These are phyloP conservation scores for Trichoderma koningii DNA, from an alignment of 2,329 filamentous ascomycete species.

Conservation along the genomic window DNA sequence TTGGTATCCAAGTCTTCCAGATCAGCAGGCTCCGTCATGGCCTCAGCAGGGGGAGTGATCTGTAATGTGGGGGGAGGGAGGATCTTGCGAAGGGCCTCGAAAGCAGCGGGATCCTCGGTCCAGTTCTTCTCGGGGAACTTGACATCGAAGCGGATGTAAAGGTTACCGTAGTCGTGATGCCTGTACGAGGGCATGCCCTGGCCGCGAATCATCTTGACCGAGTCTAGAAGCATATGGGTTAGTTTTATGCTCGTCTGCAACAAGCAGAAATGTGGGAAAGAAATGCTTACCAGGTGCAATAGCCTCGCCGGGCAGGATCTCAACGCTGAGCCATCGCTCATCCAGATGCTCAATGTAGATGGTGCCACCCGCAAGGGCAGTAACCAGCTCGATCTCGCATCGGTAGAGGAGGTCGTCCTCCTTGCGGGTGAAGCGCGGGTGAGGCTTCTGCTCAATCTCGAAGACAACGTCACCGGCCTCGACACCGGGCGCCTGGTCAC, in stretches of 20 bases:
- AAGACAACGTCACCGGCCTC: conserved; percentile 96
- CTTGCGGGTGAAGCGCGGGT: conserved; percentile 89
- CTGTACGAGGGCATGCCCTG: conserved; percentile 97
- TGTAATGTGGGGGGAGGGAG: conserved; percentile 71
- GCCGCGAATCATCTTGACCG: conserved; percentile 90
- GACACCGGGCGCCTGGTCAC: conserved; percentile 91
- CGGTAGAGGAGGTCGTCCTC: conserved; percentile 96
- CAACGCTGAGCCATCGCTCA: conserved; percentile 92
- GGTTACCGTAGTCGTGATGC: conserved; percentile 92
- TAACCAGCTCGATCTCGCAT: conserved; percentile 92
- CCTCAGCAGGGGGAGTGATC: conserved; percentile 71
- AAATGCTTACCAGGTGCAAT: conserved; percentile 78
- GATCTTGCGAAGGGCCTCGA: conserved; percentile 78
- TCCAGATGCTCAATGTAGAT: conserved; percentile 96
- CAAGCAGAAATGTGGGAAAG: neutral
- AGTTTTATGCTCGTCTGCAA: neutral
- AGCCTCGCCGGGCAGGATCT: conserved; percentile 90
- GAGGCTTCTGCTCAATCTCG: conserved; percentile 99
- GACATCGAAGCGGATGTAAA: conserved; percentile 97
- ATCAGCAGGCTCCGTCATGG: conserved; percentile 87
- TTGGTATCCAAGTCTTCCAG: conserved; percentile 81
- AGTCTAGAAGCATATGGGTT: conserved; percentile 54
- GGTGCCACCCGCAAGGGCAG: conserved; percentile 86
- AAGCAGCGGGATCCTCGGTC: conserved; percentile 66
- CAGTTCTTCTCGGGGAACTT: conserved; percentile 88